Evolutionary conservation across 1,284 basidiomycete genomes (phyloP), one percentile per base, ranked within the genome.

Genomic region (Vanrija pseudolonga): DNA sequence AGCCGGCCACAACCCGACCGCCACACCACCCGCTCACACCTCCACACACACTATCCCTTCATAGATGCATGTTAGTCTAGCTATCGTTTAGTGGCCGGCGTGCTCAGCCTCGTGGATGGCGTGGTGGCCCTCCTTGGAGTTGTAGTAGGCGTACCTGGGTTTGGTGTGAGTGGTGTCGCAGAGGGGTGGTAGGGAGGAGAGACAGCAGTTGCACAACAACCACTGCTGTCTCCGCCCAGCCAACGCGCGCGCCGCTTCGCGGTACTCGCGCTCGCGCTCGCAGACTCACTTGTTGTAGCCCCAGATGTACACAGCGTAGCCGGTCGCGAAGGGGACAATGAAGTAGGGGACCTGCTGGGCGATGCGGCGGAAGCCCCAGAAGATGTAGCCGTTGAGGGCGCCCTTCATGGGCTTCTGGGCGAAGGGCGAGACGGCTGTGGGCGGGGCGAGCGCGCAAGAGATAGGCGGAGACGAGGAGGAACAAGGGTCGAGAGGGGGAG

Each of bases 341-440:
- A 88, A 90, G 80, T 91, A 96, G 45, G 88, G 80, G 22, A 85
- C 79, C 70, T 94, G 88, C 39, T 79, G 79, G 51, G 85, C 83
- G 46, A 92, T 75, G 62, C 92, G 86, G 61, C 82, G 82, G 81
- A 86, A 88, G 45, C 90, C 92, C 78, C 93, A 91, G 82, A 93
- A 90, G 64, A 93, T 69, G 80, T 88, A 95, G 65, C 78, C 84
- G 52, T 82, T 80, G 71, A 94, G 73, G 65, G 86, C 83, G 59
- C 88, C 81, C 47, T 84, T 83, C 44, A 87, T 82, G 12, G 88
- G 83, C 60, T 84, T 84, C 67, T 89, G 84, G 71, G 86, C 84
- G 80, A 83, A 87, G 14, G 90, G 88, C 26, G 93, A 93, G 61
- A 93, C 68, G 62, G 83, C 92, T 95, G 67, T 49, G 43, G 46